Evolutionary conservation across 176 grass and related monocot species (phyloP).

Genomic region (Pontederia paniculata): DNA sequence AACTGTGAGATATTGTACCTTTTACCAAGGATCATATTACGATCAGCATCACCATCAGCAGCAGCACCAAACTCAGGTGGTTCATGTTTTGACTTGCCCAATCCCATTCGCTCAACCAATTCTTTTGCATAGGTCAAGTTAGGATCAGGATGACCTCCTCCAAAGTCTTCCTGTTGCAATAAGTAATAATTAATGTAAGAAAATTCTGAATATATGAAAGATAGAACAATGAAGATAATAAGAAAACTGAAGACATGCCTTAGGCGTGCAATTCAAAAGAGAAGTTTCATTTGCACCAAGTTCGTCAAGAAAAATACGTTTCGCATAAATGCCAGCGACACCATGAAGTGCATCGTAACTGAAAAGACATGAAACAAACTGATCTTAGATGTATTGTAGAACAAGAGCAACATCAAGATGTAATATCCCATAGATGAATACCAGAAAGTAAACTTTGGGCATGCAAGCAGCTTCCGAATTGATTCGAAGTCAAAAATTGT

Average conservation of each 20-base stretch:
- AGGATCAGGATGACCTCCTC: conserved; percentile 89
- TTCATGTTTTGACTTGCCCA: conserved; percentile 57
- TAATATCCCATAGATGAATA: conserved; percentile 22
- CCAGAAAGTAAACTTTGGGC: conserved; percentile 95
- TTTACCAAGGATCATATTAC: conserved; percentile 99
- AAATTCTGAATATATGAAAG: background rate
- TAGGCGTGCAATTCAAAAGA: conserved; percentile 83
- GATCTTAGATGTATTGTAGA: conserved; percentile 10
- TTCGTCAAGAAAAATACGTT: conserved; percentile 87
- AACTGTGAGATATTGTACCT: conserved; percentile 29
- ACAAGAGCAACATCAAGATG: conserved; percentile 9
- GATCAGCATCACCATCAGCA: conserved; percentile 97
- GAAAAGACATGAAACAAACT: conserved; percentile 19
- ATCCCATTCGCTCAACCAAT: conserved; percentile 85
- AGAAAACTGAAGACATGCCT: conserved; percentile 24
- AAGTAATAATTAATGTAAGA: conserved; percentile 8
- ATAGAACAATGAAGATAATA: background rate
- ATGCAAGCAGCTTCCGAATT: conserved; percentile 72
- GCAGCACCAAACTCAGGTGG: conserved; percentile 96
- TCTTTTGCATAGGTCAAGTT: conserved; percentile 98
- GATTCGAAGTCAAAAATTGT: conserved; percentile 83
- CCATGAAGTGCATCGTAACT: conserved; percentile 96
- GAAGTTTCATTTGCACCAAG: conserved; percentile 89
- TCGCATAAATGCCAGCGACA: conserved; percentile 86
- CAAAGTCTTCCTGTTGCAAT: conserved; percentile 88